Percentiles rank a stretch among this genome's conserved stretches.
Evolutionary conservation across 495 filamentous ascomycete genomes (phyloP).

Genomic region (Parathielavia appendiculata): DNA sequence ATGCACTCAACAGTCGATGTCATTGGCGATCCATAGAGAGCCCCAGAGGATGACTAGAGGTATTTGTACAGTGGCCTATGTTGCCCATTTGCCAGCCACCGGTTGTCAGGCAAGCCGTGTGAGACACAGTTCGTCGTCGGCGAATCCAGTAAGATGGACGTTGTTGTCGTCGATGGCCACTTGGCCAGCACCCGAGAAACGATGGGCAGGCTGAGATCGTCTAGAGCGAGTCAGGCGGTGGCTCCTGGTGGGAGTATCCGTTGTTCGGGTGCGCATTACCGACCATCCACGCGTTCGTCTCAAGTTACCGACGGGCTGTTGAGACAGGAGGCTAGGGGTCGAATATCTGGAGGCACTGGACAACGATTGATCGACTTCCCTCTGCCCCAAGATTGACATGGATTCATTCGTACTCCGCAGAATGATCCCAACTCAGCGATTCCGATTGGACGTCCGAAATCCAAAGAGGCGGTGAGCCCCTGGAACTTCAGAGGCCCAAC

Average conservation of each 20-base stretch:
- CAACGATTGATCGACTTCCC: neutral
- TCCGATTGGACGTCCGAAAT: neutral
- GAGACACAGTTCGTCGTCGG: too few species aligned
- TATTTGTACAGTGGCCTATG: too few species aligned
- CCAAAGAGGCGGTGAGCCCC: constrained; percentile 2
- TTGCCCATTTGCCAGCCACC: too few species aligned
- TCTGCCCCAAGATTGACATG: neutral
- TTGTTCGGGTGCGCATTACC: constrained; percentile 1
- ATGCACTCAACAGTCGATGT: too few species aligned
- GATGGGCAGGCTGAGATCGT: too few species aligned
- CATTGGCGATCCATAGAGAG: neutral
- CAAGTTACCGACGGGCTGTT: neutral
- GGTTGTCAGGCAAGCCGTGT: too few species aligned
- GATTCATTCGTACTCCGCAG: neutral
- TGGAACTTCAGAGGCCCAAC: too few species aligned
- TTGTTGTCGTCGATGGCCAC: neutral
- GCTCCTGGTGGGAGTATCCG: neutral
- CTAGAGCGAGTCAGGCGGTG: too few species aligned
- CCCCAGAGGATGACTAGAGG: neutral
- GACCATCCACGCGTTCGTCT: constrained; percentile 7
- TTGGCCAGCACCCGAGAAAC: neutral
- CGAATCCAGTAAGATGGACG: too few species aligned
- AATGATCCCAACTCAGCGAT: neutral
- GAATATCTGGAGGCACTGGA: neutral
- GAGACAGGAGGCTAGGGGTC: neutral